Percentiles rank a stretch among this genome's conserved stretches.
These are phyloP conservation scores for Acacia concinna DNA, from an alignment of 331 rosid genomes.

Conservation along the genomic window DNA sequence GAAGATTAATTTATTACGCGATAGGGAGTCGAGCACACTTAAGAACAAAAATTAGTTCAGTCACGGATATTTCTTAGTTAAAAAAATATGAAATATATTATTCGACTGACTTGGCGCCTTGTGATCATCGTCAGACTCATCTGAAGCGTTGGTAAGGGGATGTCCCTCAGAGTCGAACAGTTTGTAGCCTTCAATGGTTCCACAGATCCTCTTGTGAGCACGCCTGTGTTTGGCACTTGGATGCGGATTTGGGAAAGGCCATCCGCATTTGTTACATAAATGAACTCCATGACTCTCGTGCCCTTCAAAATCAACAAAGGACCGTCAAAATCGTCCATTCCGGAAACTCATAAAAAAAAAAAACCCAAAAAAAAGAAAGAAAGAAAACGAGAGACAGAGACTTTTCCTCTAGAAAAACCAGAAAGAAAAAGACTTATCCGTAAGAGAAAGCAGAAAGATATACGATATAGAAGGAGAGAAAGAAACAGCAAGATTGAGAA, in stretches of 20 bases:
- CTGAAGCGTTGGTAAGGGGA: conserved; percentile 47
- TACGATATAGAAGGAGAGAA: not conserved
- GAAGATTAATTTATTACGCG: not conserved
- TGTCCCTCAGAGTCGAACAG: conserved; percentile 39
- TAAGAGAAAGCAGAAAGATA: conserved; percentile 30
- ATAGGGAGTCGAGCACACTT: not conserved
- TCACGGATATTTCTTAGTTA: not conserved
- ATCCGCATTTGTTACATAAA: conserved; percentile 81
- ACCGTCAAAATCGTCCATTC: not conserved
- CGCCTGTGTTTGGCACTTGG: conserved; percentile 88
- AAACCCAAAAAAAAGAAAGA: not conserved
- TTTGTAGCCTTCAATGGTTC: conserved; percentile 70
- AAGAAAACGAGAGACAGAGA: not conserved
- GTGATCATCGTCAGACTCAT: conserved; percentile 60
- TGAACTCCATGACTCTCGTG: conserved; percentile 57
- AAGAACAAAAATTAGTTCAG: not conserved
- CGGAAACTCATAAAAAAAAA: conserved; percentile 2
- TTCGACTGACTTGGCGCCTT: conserved; percentile 48
- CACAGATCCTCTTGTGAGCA: conserved; percentile 90
- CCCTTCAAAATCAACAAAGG: conserved; percentile 42
- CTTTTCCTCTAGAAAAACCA: conserved; percentile 25
- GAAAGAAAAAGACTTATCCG: conserved; percentile 25
- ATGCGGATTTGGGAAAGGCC: conserved; percentile 81
- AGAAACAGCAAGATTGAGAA: not conserved
- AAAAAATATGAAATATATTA: not conserved